phyloP scores from a whole-genome alignment of 2,329 filamentous ascomycete species.

The Nectriaceae sp. region DNA sequence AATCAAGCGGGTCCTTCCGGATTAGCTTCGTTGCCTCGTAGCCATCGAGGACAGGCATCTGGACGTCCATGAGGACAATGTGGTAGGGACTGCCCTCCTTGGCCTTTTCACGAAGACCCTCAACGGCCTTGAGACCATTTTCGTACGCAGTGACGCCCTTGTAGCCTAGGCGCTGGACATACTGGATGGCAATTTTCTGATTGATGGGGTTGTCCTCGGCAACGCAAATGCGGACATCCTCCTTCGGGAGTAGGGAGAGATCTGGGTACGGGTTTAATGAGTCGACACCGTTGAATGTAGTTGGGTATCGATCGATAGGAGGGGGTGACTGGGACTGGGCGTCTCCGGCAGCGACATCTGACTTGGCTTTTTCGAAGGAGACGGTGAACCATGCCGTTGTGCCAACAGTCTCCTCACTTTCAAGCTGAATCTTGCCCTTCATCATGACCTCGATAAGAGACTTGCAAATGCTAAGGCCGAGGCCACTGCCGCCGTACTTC shows the following conservation, averaged over 20 bases:
- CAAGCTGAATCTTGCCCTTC: slow-evolving; percentile 80
- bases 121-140: slow-evolving; percentile 85
- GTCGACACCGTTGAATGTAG: slow-evolving; percentile 35
- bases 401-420: slow-evolving; percentile 72
- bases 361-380: slow-evolving; percentile 78
- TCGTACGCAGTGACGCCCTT: slow-evolving; percentile 81
- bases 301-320: slow-evolving; percentile 37
- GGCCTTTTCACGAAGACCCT: slow-evolving; percentile 76
- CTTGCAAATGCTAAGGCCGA: slow-evolving; percentile 93
- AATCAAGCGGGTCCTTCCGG: slow-evolving; percentile 72
- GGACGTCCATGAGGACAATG: slow-evolving; percentile 91
- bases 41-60: slow-evolving; percentile 92
- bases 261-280: slow-evolving; percentile 58
- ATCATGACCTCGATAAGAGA: slow-evolving; percentile 92
- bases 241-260: slow-evolving; percentile 71
- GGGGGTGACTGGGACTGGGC: slow-evolving; percentile 42
- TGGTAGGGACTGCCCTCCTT: slow-evolving; percentile 78
- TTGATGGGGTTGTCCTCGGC: slow-evolving; percentile 96
- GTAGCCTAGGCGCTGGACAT: slow-evolving; percentile 83
- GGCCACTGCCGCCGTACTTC: slow-evolving; percentile 88
- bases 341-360: slow-evolving; percentile 60
- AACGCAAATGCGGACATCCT: slow-evolving; percentile 84
- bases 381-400: slow-evolving; percentile 79
- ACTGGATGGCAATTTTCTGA: slow-evolving; percentile 90
- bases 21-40: slow-evolving; percentile 88